These are phyloP conservation scores for Botrytis paeoniae DNA, from an alignment of 2,329 filamentous ascomycete genomes.

Conservation along the genomic window DNA sequence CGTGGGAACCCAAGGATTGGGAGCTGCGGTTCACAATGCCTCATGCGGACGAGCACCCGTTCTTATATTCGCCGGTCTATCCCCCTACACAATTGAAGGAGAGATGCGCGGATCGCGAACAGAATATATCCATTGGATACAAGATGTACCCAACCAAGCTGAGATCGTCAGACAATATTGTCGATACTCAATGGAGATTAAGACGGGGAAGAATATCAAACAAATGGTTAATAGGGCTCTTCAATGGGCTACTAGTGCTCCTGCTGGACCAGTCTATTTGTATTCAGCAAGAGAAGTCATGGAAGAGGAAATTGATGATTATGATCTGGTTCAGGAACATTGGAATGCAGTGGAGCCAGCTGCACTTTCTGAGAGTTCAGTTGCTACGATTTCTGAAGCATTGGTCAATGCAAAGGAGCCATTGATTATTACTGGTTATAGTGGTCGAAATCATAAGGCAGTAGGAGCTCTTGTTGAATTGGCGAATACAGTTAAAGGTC, in stretches of 20 bases:
- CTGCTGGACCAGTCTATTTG: constrained; percentile 68
- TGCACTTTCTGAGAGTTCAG: constrained; percentile 53
- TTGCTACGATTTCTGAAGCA: constrained; percentile 55
- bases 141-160: constrained; percentile 73
- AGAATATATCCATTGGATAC: constrained; percentile 78
- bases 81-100: constrained; percentile 68
- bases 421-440: constrained; percentile 68
- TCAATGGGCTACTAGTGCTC: constrained; percentile 67
- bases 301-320: constrained; percentile 65
- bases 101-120: constrained; percentile 67
- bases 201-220: constrained; percentile 69
- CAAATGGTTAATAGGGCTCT: constrained; percentile 71
- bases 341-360: constrained; percentile 61
- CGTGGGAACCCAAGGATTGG: constrained; percentile 71
- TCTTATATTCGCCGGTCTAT: constrained; percentile 72
- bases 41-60: constrained; percentile 65
- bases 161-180: constrained; percentile 72
- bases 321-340: constrained; percentile 53
- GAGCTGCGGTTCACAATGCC: constrained; percentile 67
- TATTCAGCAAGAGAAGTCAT: constrained; percentile 65
- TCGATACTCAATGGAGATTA: constrained; percentile 67
- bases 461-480: constrained; percentile 62
- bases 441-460: constrained; percentile 63
- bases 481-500: constrained; percentile 63
- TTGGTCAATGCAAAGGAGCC: constrained; percentile 63